Base-by-base conservation (phyloP, 108 stramenopile genomes). In the Schizochytrium sp. region DNA sequence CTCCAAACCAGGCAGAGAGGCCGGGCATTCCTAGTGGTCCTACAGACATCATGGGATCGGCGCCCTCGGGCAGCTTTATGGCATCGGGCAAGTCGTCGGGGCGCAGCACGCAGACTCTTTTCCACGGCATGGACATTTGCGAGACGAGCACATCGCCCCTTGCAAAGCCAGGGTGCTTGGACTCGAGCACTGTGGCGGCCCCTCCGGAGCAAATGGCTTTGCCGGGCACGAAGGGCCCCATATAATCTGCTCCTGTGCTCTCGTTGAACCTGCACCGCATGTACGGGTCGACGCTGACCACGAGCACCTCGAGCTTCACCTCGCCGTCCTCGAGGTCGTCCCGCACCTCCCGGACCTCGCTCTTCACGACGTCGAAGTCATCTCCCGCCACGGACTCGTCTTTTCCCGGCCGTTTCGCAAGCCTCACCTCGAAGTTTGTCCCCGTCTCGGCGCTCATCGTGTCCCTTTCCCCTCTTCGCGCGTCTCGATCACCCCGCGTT, bases 231-330 rank as follows among this genome's bases (percentile, higher is more conserved):
- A 83, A 83, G 25, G 76, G 76, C 45, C 48, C 51, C 76, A 83
- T 53, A 23, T 83, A 83, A 18, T 83, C 76, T 83, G 76, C 76
- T 12, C 76, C 76, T 19, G 76, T 83, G 76, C 48, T 53, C 51
- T 83, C 76, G 23, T 83, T 83, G 23, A 83, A 83, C 51, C 76
- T 83, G 51, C 76, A 83, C 48, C 76, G 76, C 76, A 83, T 83
- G 76, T 83, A 83, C 45, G 76, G 76, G 76, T 83, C 76, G 43
- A 83, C 76, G 76, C 76, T 83, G n/a, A 83, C 76, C 43, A 47
- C 45, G 19, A 83, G 76, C 45, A 83, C 23, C 76, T 83, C 48
- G 6, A 34, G 10, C 63, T 41, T 5, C 10, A 69, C 34, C 41
- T 69, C 63, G 25, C 63, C 63, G 8, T 69, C 63, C 41, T 69